These are phyloP conservation scores for Dovyalis caffra DNA, from an alignment of 345 rosid genomes.

Conservation along the genomic window DNA sequence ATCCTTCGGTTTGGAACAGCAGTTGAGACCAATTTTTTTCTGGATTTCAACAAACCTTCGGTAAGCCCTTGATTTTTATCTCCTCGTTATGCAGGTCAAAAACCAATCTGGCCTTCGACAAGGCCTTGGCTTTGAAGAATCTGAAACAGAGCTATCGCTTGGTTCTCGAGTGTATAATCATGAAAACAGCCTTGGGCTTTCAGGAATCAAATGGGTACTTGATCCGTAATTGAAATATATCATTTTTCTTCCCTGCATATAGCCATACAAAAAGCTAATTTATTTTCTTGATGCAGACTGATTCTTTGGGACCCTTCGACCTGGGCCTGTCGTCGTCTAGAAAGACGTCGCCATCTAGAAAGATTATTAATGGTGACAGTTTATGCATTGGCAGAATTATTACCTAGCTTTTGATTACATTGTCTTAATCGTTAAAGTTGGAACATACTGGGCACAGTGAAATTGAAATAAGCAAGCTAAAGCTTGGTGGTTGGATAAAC, in stretches of 20 bases:
- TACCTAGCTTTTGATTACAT: slow-evolving; percentile 21
- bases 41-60: not conserved
- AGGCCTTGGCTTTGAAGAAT: slow-evolving; percentile 36
- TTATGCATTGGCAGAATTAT: slow-evolving; percentile 34
- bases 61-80: not conserved
- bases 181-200: slow-evolving; percentile 85
- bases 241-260: not conserved
- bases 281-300: slow-evolving; percentile 49
- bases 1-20: not conserved
- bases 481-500: not conserved
- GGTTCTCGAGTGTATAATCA: slow-evolving; percentile 42
- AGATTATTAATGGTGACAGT: slow-evolving; percentile 44
- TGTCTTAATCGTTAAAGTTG: not conserved
- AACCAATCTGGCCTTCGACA: slow-evolving; percentile 32
- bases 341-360: slow-evolving; percentile 56
- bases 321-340: slow-evolving; percentile 60
- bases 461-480: slow-evolving; percentile 6
- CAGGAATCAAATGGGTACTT: slow-evolving; percentile 90
- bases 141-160: slow-evolving; percentile 42
- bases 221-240: not conserved
- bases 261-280: not conserved
- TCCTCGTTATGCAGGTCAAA: slow-evolving; percentile 36
- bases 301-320: slow-evolving; percentile 83
- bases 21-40: not conserved
- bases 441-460: slow-evolving; percentile 4